phyloP scores from a whole-genome alignment of 2,329 filamentous ascomycete genomes.

The Clarireedia homoeocarpa region DNA sequence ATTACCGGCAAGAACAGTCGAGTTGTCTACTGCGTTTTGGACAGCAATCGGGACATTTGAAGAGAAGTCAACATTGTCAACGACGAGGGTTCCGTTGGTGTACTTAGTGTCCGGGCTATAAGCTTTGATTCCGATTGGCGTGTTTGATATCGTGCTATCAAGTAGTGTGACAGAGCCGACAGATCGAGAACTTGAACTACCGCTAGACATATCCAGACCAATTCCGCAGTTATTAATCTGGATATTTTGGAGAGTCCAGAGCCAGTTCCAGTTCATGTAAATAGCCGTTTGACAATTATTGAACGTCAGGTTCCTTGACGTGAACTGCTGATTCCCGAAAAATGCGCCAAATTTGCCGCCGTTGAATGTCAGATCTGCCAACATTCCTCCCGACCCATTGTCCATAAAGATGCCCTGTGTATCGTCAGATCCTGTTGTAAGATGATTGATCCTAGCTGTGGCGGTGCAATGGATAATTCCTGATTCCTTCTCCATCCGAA shows the following conservation, averaged over 20 bases:
- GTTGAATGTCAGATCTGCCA: constrained; percentile 77
- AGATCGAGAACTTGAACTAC: constrained; percentile 53
- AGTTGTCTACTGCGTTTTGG: constrained; percentile 45
- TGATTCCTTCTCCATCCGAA: not conserved
- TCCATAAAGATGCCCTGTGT: constrained; percentile 68
- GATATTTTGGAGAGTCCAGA: constrained; percentile 72
- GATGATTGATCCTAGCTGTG: no score
- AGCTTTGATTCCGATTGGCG: constrained; percentile 69
- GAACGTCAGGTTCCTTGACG: constrained; percentile 74
- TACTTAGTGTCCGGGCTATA: constrained; percentile 55
- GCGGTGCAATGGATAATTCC: no score
- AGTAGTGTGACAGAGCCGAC: constrained; percentile 80
- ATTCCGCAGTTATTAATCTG: constrained; percentile 67
- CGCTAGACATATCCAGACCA: constrained; percentile 70
- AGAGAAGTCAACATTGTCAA: constrained; percentile 84
- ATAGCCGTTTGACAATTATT: constrained; percentile 76
- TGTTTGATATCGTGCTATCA: constrained; percentile 73
- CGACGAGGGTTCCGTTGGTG: constrained; percentile 71
- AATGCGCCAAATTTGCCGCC: constrained; percentile 73
- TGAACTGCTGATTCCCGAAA: constrained; percentile 83
- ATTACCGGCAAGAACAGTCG: constrained; percentile 60
- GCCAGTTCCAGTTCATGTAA: constrained; percentile 90
- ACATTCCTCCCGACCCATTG: constrained; percentile 77
- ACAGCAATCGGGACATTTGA: constrained; percentile 61
- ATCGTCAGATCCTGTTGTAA: not conserved